A percentile compares a stretch with the other conserved stretches of the same genome.
Evolutionary conservation across 768 basidiomycete species (phyloP).

Genomic region (Termitomyces eurrhizus): DNA sequence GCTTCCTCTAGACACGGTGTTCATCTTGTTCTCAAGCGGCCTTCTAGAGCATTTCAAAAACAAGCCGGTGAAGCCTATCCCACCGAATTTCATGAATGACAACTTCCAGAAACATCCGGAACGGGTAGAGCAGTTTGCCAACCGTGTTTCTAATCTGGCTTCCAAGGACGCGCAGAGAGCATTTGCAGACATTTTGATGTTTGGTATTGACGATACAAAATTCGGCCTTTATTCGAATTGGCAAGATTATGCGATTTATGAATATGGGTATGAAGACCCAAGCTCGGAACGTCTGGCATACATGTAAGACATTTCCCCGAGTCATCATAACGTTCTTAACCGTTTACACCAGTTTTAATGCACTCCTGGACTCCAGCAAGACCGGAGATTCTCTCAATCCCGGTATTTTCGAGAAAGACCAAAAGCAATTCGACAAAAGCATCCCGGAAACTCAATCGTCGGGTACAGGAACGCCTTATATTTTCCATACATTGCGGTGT

Average conservation of each 20-base stretch:
- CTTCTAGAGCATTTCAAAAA: slow-evolving; percentile 51
- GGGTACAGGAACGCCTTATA: slow-evolving; percentile 17
- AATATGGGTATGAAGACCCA: slow-evolving; percentile 42
- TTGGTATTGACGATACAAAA: slow-evolving; percentile 45
- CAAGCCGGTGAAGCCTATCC: slow-evolving; percentile 37
- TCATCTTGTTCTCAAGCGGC: slow-evolving; percentile 39
- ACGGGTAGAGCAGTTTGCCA: slow-evolving; percentile 40
- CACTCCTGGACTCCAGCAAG: slow-evolving; percentile 65
- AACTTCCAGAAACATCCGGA: slow-evolving; percentile 55
- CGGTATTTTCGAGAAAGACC: slow-evolving; percentile 38
- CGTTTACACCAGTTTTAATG: slow-evolving; percentile 49
- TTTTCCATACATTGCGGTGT: slow-evolving; percentile 39
- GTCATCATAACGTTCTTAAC: not conserved
- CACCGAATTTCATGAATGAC: slow-evolving; percentile 31
- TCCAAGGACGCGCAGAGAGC: slow-evolving; percentile 28
- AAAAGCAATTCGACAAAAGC: slow-evolving; percentile 25
- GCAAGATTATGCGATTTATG: slow-evolving; percentile 54
- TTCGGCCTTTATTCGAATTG: slow-evolving; percentile 60
- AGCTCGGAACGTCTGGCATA: slow-evolving; percentile 54
- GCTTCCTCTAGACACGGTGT: slow-evolving; percentile 42
- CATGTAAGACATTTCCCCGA: slow-evolving; percentile 42
- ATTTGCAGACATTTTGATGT: slow-evolving; percentile 45
- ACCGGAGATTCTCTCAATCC: slow-evolving; percentile 54
- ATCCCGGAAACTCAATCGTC: slow-evolving; percentile 5
- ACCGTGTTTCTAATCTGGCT: slow-evolving; percentile 21